Base-by-base conservation (phyloP, 805 yeast genomes). In the Candida argentea region DNA sequence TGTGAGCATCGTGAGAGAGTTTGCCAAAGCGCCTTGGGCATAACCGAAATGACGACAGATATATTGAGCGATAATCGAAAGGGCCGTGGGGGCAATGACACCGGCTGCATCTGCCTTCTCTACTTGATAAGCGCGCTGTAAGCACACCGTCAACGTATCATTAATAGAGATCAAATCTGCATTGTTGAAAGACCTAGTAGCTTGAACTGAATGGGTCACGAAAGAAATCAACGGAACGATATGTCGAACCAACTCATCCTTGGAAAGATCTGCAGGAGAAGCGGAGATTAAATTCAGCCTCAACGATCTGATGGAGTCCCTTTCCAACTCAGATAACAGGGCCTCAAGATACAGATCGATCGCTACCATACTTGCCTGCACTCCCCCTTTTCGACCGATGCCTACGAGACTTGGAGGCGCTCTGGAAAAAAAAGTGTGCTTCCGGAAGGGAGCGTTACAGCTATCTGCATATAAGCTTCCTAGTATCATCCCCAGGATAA, bases 41-140 rank as follows among this genome's bases (percentile, higher is more conserved):
- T 76, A 82, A 29, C 71, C 73, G 75, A 86, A 76, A 46, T 70
- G 75, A 38, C 76, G 86, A 21, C 77, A 52, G 9, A 79, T 64
- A 46, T 69, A 79, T 14, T 58, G 57, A 41, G 71, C 70, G 2
- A 74, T 30, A 15, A 32, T 37, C 16, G 50, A 46, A 5, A 63
- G 40, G 9, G 35, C 44, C 2, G 48, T 43, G 4, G 29, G 25
- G 4, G 40, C 32, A 6, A 45, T 30, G 6, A 51, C 25, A 11
- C 43, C 26, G 1, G 33, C 32, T 13, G 24, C 26, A 21, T 15
- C 11, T 22, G 38, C 32, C 29, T 37, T 38, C 29, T 24, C 24
- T 12, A 24, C 26, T 39, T 76, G 84, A 3, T 53, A 40, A 3
- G 71, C 53, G 40, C 93, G 57, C 9, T 71, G 58, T 2, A 78